phyloP scores from a whole-genome alignment of 2,329 filamentous ascomycete genomes.

The Penicillium polonicum region DNA sequence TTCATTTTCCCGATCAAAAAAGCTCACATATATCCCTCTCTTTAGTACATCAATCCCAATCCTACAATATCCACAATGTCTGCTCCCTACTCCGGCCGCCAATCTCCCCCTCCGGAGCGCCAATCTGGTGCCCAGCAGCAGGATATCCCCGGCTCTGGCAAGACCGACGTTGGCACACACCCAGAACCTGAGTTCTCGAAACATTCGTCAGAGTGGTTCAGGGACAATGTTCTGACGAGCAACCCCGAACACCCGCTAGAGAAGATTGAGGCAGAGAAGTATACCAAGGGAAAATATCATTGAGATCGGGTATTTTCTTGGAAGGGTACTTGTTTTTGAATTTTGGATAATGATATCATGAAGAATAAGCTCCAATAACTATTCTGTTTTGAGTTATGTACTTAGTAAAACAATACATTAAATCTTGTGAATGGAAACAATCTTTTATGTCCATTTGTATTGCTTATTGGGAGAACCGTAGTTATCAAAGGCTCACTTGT shows the following conservation, averaged over 20 bases:
- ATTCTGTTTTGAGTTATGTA: not conserved
- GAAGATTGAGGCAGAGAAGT: constrained; percentile 40
- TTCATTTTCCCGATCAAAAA: not conserved
- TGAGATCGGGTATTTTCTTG: not conserved
- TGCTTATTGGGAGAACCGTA: not conserved
- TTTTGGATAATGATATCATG: constrained; percentile 8
- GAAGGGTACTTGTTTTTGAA: not conserved
- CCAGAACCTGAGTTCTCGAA: constrained; percentile 16
- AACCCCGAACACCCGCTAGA: constrained; percentile 46
- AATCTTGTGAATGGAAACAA: not conserved
- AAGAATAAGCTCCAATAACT: not conserved
- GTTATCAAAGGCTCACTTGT: not conserved
- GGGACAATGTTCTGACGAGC: constrained; percentile 34
- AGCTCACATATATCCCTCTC: not conserved
- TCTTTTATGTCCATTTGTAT: not conserved
- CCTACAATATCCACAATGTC: constrained; percentile 51
- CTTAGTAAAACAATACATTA: not conserved
- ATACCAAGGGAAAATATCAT: constrained; percentile 13
- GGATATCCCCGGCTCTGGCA: constrained; percentile 57
- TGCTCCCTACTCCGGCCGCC: constrained; percentile 62
- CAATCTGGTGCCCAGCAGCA: constrained; percentile 66
- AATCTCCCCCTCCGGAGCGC: constrained; percentile 73
- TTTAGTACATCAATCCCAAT: not conserved
- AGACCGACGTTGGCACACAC: constrained; percentile 51
- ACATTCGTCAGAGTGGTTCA: constrained; percentile 28